phyloP scores from a whole-genome alignment of 257 asterid species.

The Solanum sitiens region DNA sequence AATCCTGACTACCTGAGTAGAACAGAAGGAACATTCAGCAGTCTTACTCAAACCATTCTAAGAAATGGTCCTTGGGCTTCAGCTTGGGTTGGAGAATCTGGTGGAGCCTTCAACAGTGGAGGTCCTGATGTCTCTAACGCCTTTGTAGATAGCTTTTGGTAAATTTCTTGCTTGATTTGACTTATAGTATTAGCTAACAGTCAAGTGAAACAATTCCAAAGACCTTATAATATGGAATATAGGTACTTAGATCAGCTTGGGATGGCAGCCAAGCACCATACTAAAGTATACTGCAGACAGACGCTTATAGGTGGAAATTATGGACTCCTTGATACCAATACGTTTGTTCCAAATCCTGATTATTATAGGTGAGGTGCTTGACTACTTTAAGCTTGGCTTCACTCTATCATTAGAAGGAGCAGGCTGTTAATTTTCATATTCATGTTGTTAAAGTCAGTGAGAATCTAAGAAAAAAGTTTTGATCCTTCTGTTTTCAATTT shows the following conservation, averaged over 20 bases:
- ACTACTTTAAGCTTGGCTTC: neutral
- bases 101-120: constrained; percentile 85
- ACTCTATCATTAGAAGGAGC: neutral
- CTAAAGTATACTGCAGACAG: constrained; percentile 85
- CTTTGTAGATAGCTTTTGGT: constrained; percentile 85
- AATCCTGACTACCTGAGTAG: constrained; percentile 54
- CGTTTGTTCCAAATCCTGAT: constrained; percentile 82
- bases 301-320: constrained; percentile 86
- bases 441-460: neutral
- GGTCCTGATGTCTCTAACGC: constrained; percentile 60
- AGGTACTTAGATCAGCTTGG: constrained; percentile 99
- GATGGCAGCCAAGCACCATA: constrained; percentile 75
- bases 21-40: constrained; percentile 28
- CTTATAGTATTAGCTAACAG: neutral
- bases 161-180: neutral
- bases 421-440: neutral
- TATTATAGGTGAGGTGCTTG: constrained; percentile 58
- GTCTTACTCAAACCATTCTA: constrained; percentile 42
- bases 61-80: constrained; percentile 73
- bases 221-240: neutral
- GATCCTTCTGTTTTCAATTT: neutral
- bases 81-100: constrained; percentile 95
- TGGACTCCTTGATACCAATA: constrained; percentile 60
- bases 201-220: neutral
- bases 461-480: neutral